These are phyloP conservation scores for Monosporascus sp. DNA, from an alignment of 2,329 filamentous ascomycete species.

Conservation along the genomic window DNA sequence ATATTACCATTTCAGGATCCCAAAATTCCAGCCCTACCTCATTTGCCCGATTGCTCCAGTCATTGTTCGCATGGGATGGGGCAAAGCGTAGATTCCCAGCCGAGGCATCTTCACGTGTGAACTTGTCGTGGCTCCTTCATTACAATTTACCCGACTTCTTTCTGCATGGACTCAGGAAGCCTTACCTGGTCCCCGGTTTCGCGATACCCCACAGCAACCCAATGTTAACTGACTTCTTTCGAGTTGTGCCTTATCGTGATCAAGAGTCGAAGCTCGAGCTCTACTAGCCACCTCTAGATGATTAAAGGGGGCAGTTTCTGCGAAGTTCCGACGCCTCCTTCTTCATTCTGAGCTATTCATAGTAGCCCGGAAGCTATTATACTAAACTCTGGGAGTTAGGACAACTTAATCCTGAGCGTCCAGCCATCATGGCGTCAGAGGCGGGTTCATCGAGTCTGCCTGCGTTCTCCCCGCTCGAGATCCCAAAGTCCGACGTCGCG, in stretches of 20 bases:
- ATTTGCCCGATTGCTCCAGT: too few relatives aligned
- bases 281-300: too few relatives aligned
- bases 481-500: slow-evolving; percentile 9
- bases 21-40: too few relatives aligned
- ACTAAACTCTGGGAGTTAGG: background rate
- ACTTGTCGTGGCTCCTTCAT: too few relatives aligned
- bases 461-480: slow-evolving; percentile 16
- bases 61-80: background rate
- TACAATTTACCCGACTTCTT: background rate
- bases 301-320: too few relatives aligned
- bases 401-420: background rate
- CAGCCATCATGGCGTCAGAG: slow-evolving; percentile 15
- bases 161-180: background rate
- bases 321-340: too few relatives aligned
- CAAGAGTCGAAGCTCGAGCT: too few relatives aligned
- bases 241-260: too few relatives aligned
- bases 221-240: too few relatives aligned
- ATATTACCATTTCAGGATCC: too few relatives aligned
- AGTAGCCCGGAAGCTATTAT: background rate
- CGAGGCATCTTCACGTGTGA: background rate
- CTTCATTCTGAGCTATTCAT: too few relatives aligned
- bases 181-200: background rate
- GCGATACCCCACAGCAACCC: background rate
- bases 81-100: background rate
- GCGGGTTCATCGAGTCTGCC: slow-evolving; percentile 12